Evolutionary conservation across 2,329 filamentous ascomycete species (phyloP).

Genomic region (Beauveria asiatica): DNA sequence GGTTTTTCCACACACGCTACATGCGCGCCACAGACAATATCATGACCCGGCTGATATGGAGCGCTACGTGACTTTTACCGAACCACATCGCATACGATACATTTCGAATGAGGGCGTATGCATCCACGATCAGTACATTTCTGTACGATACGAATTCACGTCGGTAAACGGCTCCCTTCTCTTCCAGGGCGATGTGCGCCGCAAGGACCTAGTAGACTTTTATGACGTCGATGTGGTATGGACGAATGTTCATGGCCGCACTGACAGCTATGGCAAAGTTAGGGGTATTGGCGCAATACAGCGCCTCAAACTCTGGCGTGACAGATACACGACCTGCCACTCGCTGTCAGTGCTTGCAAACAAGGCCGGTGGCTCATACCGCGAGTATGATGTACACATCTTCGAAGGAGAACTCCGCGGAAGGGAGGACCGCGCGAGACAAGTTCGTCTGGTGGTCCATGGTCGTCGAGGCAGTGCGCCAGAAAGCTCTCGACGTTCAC

Average conservation of each 20-base stretch:
- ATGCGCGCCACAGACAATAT: slow-evolving; percentile 42
- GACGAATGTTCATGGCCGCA: slow-evolving; percentile 41
- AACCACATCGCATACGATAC: slow-evolving; percentile 40
- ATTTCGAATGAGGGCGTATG: slow-evolving; percentile 37
- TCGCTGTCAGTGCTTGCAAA: slow-evolving; percentile 41
- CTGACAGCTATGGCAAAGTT: slow-evolving; percentile 41
- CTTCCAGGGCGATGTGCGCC: slow-evolving; percentile 41
- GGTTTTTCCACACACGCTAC: slow-evolving; percentile 40
- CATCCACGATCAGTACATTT: slow-evolving; percentile 39
- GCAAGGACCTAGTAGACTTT: slow-evolving; percentile 40
- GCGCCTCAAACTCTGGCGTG: slow-evolving; percentile 43
- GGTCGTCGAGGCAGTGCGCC: slow-evolving; percentile 33
- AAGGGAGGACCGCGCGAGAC: slow-evolving; percentile 37
- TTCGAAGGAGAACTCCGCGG: slow-evolving; percentile 40
- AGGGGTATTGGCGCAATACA: slow-evolving; percentile 43
- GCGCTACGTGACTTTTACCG: slow-evolving; percentile 38
- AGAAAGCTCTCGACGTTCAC: slow-evolving; percentile 28
- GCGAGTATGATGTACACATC: slow-evolving; percentile 38
- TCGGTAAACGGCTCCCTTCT: slow-evolving; percentile 37
- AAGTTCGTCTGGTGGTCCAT: slow-evolving; percentile 34
- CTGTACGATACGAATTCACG: slow-evolving; percentile 43
- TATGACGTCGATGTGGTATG: slow-evolving; percentile 45
- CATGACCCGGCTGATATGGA: slow-evolving; percentile 42
- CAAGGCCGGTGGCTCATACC: slow-evolving; percentile 35
- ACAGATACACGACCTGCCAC: slow-evolving; percentile 38